Percentiles rank a stretch among this genome's conserved stretches.
Conservation (phyloP, 2,329 filamentous ascomycete species). For the Claviceps lovelessii region DNA sequence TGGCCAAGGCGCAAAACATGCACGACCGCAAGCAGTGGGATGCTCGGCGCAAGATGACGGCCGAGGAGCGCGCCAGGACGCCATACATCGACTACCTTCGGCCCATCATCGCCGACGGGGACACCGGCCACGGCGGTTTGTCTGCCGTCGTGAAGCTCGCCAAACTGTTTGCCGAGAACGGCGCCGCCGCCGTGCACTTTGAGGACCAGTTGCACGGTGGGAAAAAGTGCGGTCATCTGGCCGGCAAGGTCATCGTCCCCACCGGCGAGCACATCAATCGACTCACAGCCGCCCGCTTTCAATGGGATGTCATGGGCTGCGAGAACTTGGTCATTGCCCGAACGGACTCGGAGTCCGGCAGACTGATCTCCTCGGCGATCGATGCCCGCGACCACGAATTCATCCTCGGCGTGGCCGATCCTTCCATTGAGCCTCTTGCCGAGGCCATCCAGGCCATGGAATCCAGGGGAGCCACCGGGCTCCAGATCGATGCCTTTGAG, state of each 20-base stretch:
- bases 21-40: constrained; percentile 97
- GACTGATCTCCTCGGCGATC: constrained; percentile 75
- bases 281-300: constrained; percentile 78
- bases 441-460: constrained; percentile 90
- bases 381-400: constrained; percentile 95
- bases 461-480: constrained; percentile 55
- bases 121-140: constrained; percentile 87
- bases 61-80: constrained; percentile 57
- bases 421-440: constrained; percentile 61
- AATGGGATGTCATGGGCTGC: constrained; percentile 95
- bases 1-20: constrained; percentile 93
- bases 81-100: constrained; percentile 87
- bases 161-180: constrained; percentile 94
- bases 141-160: constrained; percentile 90
- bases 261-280: constrained; percentile 94
- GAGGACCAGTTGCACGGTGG: constrained; percentile 96
- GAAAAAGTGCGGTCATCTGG: constrained; percentile 95
- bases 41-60: constrained; percentile 58
- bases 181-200: constrained; percentile 90
- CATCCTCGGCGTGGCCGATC: constrained; percentile 72
- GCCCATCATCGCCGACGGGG: constrained; percentile 90
- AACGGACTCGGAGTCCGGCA: constrained; percentile 90
- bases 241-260: constrained; percentile 89
- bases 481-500: constrained; percentile 77
- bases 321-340: constrained; percentile 92